Percentiles rank a stretch among this genome's conserved stretches.
These are phyloP conservation scores for Cryphonectria carpinicola DNA, from an alignment of 2,329 filamentous ascomycete species.

Conservation along the genomic window DNA sequence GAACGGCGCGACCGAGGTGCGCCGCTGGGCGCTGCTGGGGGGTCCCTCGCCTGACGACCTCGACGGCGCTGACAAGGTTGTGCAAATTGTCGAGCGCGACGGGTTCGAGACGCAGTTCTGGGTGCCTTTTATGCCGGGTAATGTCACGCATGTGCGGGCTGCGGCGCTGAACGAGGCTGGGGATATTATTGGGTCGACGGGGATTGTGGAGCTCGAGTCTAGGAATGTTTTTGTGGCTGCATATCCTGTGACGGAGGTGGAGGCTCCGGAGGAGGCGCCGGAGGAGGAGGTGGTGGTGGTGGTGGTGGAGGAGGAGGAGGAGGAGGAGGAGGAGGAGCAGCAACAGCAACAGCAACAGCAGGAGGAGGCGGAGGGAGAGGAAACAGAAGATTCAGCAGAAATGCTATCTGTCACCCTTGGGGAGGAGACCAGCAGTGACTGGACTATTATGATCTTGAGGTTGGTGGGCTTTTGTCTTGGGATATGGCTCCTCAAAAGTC, in stretches of 20 bases:
- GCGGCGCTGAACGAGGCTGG: conserved; percentile 26
- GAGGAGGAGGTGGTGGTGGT: too few relatives aligned
- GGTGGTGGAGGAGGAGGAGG: background rate
- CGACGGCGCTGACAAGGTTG: background rate
- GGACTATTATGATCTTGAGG: conserved; percentile 2
- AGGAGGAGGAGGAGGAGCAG: background rate
- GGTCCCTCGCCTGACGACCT: background rate
- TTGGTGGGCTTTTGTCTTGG: background rate
- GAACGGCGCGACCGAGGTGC: conserved; percentile 40
- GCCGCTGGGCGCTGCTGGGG: conserved; percentile 22
- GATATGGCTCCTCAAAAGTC: background rate
- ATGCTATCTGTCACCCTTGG: background rate
- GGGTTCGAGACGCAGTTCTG: conserved; percentile 16
- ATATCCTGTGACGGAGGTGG: conserved; percentile 13
- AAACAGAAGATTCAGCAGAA: background rate
- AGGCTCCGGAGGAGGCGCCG: background rate
- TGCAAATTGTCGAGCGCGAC: background rate
- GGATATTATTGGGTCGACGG: conserved; percentile 27
- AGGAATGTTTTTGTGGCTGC: background rate
- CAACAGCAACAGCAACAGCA: background rate
- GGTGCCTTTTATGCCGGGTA: background rate
- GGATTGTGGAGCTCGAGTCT: conserved; percentile 21
- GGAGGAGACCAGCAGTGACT: background rate
- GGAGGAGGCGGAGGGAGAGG: background rate
- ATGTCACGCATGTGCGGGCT: conserved; percentile 23